Conservation (phyloP, 805 yeast genomes). For the Yamadazyma laniorum region DNA sequence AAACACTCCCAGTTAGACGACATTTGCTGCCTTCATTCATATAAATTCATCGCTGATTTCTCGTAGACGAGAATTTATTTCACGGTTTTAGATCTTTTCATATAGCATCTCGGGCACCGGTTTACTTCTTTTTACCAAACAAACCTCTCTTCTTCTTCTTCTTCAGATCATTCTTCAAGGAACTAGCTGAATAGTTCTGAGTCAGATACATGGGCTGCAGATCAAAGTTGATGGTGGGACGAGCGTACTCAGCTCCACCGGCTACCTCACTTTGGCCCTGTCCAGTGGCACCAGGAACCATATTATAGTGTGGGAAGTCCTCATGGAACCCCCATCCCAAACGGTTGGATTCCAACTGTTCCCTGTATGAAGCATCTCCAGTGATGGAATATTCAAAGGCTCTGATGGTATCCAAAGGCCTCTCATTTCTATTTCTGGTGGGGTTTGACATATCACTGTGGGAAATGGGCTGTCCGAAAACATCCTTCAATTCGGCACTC, state of each 20-base stretch:
- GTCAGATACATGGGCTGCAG: conserved; percentile 50
- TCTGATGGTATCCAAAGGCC: conserved; percentile 95
- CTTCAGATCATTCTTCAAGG: conserved; percentile 34
- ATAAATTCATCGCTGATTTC: no score
- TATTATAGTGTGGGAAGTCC: conserved; percentile 60
- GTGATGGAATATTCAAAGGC: conserved; percentile 92
- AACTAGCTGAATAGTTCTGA: conserved; percentile 56
- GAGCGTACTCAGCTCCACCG: conserved; percentile 20
- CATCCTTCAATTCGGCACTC: conserved; percentile 63
- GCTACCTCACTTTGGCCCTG: conserved; percentile 17
- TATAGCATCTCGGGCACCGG: no score
- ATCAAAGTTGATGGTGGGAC: conserved; percentile 42
- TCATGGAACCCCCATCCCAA: conserved; percentile 87
- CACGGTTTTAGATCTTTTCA: no score
- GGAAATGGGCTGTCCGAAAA: conserved; percentile 78
- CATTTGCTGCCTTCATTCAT: no score
- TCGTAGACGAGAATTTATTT: no score
- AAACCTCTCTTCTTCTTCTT: conserved; percentile 67
- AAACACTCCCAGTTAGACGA: no score
- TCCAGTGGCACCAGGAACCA: conserved; percentile 9
- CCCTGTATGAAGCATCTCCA: conserved; percentile 77
- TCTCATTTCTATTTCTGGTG: conserved; percentile 86
- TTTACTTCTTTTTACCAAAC: conserved; percentile 62
- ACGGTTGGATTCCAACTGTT: conserved; percentile 73
- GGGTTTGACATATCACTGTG: conserved; percentile 92